Conservation (phyloP, 352 stramenopile species). For the Thalassiosira mediterranea region DNA sequence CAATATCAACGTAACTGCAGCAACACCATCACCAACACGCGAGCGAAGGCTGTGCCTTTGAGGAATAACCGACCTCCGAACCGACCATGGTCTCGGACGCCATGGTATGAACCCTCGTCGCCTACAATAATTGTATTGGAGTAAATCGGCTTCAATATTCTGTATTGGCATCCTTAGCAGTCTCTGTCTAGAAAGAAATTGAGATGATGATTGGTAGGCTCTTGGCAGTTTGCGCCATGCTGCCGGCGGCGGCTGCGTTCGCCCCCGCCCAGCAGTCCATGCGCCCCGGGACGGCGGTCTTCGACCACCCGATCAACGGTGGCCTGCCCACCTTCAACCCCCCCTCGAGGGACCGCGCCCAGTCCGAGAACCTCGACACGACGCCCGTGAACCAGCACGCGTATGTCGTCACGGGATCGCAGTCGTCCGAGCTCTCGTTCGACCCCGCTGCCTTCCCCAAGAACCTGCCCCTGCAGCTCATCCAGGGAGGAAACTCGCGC, state of each 20-base stretch:
- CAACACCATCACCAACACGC: no score
- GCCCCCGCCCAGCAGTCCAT: background rate
- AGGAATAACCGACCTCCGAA: no score
- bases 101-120: no score
- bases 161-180: no score
- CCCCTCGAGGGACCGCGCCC: constrained; percentile 24
- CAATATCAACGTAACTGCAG: no score
- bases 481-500: constrained; percentile 66
- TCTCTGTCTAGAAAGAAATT: no score
- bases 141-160: no score
- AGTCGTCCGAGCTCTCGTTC: constrained; percentile 33
- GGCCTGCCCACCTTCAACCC: constrained; percentile 39
- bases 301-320: constrained; percentile 22
- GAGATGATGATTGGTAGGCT: no score
- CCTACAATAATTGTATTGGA: no score
- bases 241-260: constrained; percentile 5
- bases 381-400: constrained; percentile 36
- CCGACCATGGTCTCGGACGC: no score
- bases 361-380: constrained; percentile 17
- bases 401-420: constrained; percentile 23
- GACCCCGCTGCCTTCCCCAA: constrained; percentile 54
- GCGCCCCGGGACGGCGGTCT: constrained; percentile 1
- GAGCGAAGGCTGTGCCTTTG: no score
- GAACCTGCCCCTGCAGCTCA: constrained; percentile 58
- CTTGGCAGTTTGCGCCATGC: no score